Base-by-base conservation (phyloP, 805 yeast species). In the Torulaspora delbrueckii region DNA sequence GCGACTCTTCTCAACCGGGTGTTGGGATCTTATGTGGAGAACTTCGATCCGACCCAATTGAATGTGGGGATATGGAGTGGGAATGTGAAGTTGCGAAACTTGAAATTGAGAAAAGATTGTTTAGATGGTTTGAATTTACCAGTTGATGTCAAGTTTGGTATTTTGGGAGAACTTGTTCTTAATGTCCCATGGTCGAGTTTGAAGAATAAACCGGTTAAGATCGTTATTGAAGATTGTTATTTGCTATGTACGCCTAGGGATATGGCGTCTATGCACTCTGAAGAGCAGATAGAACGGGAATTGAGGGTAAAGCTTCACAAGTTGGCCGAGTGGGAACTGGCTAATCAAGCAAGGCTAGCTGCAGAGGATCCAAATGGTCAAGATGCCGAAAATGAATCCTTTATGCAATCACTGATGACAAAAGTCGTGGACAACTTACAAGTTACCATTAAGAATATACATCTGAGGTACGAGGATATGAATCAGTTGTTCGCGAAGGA, bases 61-160 rank as follows among this genome's bases (percentile, higher is more conserved):
- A 90, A 93, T 57, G 90, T 93, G 45, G 99, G 98, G 4, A 89
- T 93, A 27, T 90, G 98, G 96, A 80, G 89, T 58, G 99, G 99
- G 30, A 98, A 93, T 71, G 98, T 90, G 25, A 86, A 86, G 62
- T 72, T 93, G 44, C 76, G 75, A 51, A 82, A 90, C 62, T 75
- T 95, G 50, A 76, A 82, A 46, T 71, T 93, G 48, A 88, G 86
- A 67, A 84, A 85, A 50, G 97, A 90, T 62, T 88, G 96, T 2
- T 71, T 93, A 38, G 99, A 95, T 65, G 77, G 84, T 55, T 75
- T 93, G 52, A 79, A 85, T 51, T 68, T 95, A 31, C 99, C 99
- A 2, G 68, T 93, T 30, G 86, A 90, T 62, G 91, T 95, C 10
- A 77, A 79, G 50, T 85, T 84, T 60, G 99, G 99, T 33, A 88